Evolutionary conservation across 306 rosid genomes (phyloP).

Genomic region (Cotoneaster glaucophyllus): DNA sequence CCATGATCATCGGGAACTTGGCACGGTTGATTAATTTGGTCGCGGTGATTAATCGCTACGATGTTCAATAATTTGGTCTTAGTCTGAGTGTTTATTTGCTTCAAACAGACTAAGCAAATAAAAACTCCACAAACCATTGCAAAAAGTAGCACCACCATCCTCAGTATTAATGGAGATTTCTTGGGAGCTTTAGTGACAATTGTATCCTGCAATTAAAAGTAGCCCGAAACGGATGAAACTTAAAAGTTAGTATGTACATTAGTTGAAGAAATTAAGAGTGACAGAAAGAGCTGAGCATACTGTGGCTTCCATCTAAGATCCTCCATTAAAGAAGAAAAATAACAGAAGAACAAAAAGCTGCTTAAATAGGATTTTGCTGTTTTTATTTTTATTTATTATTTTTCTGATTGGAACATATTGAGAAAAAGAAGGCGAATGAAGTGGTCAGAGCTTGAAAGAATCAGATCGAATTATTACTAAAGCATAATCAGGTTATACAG

Average conservation of each 20-base stretch:
- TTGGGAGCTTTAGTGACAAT: constrained; percentile 36
- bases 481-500: not conserved
- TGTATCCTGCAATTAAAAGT: constrained; percentile 33
- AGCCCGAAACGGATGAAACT: too few relatives aligned
- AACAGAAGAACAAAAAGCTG: not conserved
- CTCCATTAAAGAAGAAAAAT: constrained; percentile 24
- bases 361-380: constrained; percentile 2
- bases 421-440: constrained; percentile 53
- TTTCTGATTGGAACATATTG: constrained; percentile 7
- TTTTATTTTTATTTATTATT: not conserved
- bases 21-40: constrained; percentile 23
- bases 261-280: not conserved
- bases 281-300: constrained; percentile 29
- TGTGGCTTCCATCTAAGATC: constrained; percentile 50
- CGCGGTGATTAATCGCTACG: constrained; percentile 9
- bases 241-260: not conserved
- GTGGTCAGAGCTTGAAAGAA: constrained; percentile 41
- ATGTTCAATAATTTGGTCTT: constrained; percentile 20
- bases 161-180: constrained; percentile 43
- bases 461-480: not conserved
- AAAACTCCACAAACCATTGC: constrained; percentile 41
- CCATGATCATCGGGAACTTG: constrained; percentile 16
- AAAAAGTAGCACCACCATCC: constrained; percentile 34
- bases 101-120: constrained; percentile 30
- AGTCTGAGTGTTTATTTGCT: constrained; percentile 21